Evolutionary conservation across 176 grass and related monocot genomes (phyloP).

Genomic region (Hyparrhenia diplandra): DNA sequence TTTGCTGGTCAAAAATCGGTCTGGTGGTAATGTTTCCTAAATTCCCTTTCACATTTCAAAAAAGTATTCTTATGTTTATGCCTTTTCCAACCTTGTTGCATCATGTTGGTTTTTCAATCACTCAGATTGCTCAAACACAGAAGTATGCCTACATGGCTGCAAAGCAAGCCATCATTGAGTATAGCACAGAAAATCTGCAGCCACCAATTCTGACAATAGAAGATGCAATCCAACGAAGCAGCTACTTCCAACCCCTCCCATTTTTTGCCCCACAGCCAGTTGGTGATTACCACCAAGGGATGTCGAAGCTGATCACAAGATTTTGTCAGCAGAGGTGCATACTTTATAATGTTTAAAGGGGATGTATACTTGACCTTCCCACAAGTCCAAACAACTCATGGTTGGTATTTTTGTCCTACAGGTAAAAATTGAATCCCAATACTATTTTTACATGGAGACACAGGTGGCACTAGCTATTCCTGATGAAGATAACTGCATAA

Average conservation of each 20-base stretch:
- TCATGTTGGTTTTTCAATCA: slow-evolving; percentile 2
- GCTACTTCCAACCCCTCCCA: slow-evolving; percentile 56
- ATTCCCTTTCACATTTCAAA: neutral
- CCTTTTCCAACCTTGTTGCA: neutral
- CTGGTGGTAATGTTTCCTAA: slow-evolving; percentile 60
- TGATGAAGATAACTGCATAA: slow-evolving; percentile 79
- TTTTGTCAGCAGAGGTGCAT: slow-evolving; percentile 57
- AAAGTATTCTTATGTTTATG: neutral
- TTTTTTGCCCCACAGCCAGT: slow-evolving; percentile 43
- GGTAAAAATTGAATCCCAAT: slow-evolving; percentile 80
- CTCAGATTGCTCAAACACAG: slow-evolving; percentile 80
- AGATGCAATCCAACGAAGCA: slow-evolving; percentile 54
- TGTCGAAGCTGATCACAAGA: slow-evolving; percentile 89
- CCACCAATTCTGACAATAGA: slow-evolving; percentile 77
- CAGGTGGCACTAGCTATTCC: slow-evolving; percentile 60
- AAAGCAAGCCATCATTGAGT: slow-evolving; percentile 58
- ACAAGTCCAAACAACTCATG: neutral
- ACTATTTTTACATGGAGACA: slow-evolving; percentile 87
- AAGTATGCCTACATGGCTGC: slow-evolving; percentile 65
- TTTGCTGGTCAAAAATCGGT: slow-evolving; percentile 74
- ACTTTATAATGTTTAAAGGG: neutral
- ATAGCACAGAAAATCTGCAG: slow-evolving; percentile 63
- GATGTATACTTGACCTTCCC: neutral
- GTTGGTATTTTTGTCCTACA: slow-evolving; percentile 20
- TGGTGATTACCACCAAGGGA: slow-evolving; percentile 68